Evolutionary conservation across 2,329 filamentous ascomycete genomes (phyloP).

Genomic region (Colletotrichum camelliae): DNA sequence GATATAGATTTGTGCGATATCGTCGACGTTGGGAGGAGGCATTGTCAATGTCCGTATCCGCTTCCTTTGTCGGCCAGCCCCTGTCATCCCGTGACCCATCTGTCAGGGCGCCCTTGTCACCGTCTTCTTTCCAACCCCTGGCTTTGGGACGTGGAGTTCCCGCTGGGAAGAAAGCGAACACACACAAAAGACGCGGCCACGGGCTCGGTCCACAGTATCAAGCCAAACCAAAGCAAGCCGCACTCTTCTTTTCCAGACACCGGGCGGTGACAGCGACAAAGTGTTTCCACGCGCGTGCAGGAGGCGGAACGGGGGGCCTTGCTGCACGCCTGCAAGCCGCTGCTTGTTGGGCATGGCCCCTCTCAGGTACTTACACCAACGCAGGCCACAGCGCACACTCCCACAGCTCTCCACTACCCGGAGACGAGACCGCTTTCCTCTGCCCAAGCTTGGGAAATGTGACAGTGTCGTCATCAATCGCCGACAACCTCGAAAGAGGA

Average conservation of each 20-base stretch:
- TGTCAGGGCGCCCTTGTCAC: not conserved
- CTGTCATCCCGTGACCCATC: not conserved
- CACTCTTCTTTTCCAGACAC: not conserved
- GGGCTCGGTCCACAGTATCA: not conserved
- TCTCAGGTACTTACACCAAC: not conserved
- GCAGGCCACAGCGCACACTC: not conserved
- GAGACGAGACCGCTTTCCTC: not conserved
- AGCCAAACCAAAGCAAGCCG: not conserved
- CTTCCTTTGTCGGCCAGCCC: not conserved
- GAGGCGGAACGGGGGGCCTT: not conserved
- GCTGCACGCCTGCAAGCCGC: not conserved
- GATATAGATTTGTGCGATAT: not conserved
- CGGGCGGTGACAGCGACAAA: not conserved
- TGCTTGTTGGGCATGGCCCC: not conserved
- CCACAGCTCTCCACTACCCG: conserved; percentile 1
- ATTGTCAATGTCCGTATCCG: not conserved
- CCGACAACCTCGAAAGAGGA: not conserved
- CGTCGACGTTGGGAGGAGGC: not conserved
- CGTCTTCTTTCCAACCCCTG: not conserved
- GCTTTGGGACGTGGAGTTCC: not conserved
- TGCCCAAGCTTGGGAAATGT: not conserved
- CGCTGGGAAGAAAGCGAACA: not conserved
- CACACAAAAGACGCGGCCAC: not conserved
- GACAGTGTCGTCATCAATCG: conserved; percentile 11
- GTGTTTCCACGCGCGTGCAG: not conserved